Conservation (phyloP, 2,329 filamentous ascomycete species). For the Fusarium concolor region DNA sequence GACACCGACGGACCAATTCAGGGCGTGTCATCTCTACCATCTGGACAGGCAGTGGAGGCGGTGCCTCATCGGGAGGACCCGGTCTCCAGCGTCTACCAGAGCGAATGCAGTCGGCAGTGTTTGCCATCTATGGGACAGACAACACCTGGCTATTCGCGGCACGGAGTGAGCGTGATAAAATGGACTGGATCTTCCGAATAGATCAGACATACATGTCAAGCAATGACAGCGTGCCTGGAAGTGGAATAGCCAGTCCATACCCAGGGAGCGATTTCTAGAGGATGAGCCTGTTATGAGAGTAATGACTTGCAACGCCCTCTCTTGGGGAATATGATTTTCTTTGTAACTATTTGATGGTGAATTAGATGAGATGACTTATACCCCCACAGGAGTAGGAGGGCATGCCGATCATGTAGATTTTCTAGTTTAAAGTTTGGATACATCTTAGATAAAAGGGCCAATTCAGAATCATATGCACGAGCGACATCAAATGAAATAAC, state of each 20-base stretch:
- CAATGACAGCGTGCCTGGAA: conserved; percentile 55
- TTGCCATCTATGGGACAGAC: conserved; percentile 92
- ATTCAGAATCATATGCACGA: conserved; percentile 14
- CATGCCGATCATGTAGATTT: conserved; percentile 40
- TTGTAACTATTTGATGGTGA: conserved; percentile 46
- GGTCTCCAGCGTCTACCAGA: conserved; percentile 67
- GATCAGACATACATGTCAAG: conserved; percentile 78
- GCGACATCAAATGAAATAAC: background rate
- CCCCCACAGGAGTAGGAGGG: conserved; percentile 45
- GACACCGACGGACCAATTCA: conserved; percentile 62
- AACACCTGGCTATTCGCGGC: conserved; percentile 97
- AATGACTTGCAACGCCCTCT: conserved; percentile 47
- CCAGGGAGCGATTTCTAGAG: conserved; percentile 49
- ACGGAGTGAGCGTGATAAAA: conserved; percentile 88
- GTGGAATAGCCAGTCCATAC: conserved; percentile 52
- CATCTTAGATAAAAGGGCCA: conserved; percentile 32
- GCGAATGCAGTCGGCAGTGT: conserved; percentile 77
- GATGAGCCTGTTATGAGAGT: conserved; percentile 33
- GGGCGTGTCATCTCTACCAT: conserved; percentile 66
- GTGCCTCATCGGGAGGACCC: conserved; percentile 38
- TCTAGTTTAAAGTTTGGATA: conserved; percentile 40
- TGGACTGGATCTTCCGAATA: conserved; percentile 96
- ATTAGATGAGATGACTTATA: conserved; percentile 49
- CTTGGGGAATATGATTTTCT: conserved; percentile 45
- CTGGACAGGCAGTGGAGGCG: conserved; percentile 62